phyloP scores from a whole-genome alignment of 2,329 filamentous ascomycete genomes.

The Zarea fungicola region DNA sequence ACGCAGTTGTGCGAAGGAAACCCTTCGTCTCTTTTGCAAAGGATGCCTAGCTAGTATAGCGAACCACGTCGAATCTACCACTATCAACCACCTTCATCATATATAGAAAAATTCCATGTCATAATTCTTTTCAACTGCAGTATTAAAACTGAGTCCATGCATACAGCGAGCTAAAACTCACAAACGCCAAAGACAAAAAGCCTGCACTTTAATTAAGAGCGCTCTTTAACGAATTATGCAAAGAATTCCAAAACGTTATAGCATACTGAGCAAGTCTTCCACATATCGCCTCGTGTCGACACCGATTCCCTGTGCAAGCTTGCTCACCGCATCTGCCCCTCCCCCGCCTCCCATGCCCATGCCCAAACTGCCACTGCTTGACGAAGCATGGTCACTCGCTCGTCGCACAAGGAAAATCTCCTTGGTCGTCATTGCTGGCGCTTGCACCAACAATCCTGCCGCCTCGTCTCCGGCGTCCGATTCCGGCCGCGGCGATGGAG shows the following conservation, averaged over 20 bases:
- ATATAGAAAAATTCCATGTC: no score
- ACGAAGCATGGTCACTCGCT: slow-evolving; percentile 49
- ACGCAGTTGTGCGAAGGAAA: neutral
- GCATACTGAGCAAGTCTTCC: slow-evolving; percentile 62
- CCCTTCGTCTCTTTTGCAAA: no score
- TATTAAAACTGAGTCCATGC: neutral
- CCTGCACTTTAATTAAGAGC: neutral
- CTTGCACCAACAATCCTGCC: slow-evolving; percentile 15
- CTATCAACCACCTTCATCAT: no score
- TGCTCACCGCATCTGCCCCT: slow-evolving; percentile 36
- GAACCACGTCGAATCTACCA: no score
- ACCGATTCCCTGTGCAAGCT: slow-evolving; percentile 67
- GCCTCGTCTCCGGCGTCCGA: slow-evolving; percentile 6
- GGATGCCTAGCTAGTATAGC: no score
- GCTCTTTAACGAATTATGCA: neutral
- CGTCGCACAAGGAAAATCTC: slow-evolving; percentile 58
- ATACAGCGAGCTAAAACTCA: slow-evolving; percentile 3
- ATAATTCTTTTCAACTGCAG: no score
- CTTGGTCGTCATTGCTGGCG: slow-evolving; percentile 34
- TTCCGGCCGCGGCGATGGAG: slow-evolving; percentile 1
- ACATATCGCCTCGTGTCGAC: slow-evolving; percentile 72
- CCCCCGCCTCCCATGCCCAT: slow-evolving; percentile 43
- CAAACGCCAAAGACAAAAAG: neutral
- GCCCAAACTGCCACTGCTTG: slow-evolving; percentile 19
- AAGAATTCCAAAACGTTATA: slow-evolving; percentile 19